phyloP scores from a whole-genome alignment of 371 early-diverging fungal species.

The Zychaea mexicana region DNA sequence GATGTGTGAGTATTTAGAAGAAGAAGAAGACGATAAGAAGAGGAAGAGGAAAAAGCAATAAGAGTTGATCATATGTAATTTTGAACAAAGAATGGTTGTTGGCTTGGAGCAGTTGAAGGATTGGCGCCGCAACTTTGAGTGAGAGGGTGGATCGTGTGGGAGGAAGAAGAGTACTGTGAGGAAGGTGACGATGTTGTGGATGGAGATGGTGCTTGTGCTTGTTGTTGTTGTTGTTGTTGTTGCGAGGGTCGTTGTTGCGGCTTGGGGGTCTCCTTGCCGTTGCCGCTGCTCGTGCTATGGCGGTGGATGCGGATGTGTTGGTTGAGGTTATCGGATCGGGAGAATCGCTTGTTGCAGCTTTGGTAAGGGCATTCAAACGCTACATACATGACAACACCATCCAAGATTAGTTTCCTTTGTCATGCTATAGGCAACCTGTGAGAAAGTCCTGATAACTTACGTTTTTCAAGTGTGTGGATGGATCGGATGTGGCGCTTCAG shows the following conservation, averaged over 20 bases:
- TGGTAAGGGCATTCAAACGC: conserved; percentile 68
- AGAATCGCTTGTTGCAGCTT: conserved; percentile 81
- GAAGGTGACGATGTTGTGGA: neutral
- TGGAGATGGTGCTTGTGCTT: conserved; percentile 3
- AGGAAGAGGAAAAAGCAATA: neutral
- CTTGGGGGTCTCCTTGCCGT: conserved; percentile 2
- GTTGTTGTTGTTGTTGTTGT: conserved; percentile 25
- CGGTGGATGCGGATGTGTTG: conserved; percentile 72
- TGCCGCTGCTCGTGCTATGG: conserved; percentile 35
- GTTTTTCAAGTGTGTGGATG: conserved; percentile 67
- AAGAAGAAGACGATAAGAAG: neutral
- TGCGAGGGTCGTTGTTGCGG: conserved; percentile 10
- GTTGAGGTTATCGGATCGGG: conserved; percentile 82
- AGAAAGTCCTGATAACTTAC: too few relatives aligned
- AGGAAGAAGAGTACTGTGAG: neutral
- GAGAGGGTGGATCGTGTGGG: neutral
- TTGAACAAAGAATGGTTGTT: conserved; percentile 30
- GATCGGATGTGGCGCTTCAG: conserved; percentile 67
- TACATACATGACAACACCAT: conserved; percentile 19
- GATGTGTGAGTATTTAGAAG: neutral
- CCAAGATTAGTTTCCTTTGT: neutral
- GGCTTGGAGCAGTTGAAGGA: conserved; percentile 9
- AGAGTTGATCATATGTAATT: conserved; percentile 24
- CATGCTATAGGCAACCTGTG: neutral
- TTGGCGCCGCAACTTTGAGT: neutral